A percentile compares a stretch with the other conserved stretches of the same genome.
Conservation (phyloP, 371 early-diverging fungal genomes). For the Mucor velutinosus region DNA sequence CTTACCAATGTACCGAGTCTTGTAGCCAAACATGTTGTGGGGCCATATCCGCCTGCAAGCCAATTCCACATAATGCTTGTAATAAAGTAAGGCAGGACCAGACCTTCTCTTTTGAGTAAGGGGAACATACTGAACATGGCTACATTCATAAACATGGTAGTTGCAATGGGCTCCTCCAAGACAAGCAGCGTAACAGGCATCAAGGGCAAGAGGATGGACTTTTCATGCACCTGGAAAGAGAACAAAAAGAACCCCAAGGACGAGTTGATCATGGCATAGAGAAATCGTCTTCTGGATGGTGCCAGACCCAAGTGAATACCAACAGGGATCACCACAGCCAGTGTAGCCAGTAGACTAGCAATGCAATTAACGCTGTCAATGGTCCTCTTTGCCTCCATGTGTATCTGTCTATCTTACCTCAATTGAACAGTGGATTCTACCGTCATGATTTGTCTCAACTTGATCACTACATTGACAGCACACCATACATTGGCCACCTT, state of each 20-base stretch:
- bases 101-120: conserved; percentile 73
- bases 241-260: conserved; percentile 91
- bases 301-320: conserved; percentile 57
- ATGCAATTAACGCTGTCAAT: background rate
- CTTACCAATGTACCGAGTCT: conserved; percentile 14
- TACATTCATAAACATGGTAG: conserved; percentile 73
- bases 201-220: conserved; percentile 86
- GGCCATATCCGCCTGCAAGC: conserved; percentile 43
- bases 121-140: conserved; percentile 93
- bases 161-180: conserved; percentile 59
- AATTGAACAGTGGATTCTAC: conserved; percentile 65
- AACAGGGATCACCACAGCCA: conserved; percentile 71
- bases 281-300: conserved; percentile 55
- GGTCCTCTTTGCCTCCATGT: background rate
- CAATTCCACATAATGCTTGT: conserved; percentile 71
- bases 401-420: conserved; percentile 49
- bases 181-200: conserved; percentile 77
- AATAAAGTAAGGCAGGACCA: conserved; percentile 69
- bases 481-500: conserved; percentile 98
- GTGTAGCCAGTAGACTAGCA: conserved; percentile 68
- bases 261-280: conserved; percentile 73
- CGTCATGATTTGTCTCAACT: conserved; percentile 70
- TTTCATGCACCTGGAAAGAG: conserved; percentile 98
- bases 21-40: conserved; percentile 9
- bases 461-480: conserved; percentile 81